Conservation (phyloP, 805 yeast species). For the Candida khao-thaluensis region DNA sequence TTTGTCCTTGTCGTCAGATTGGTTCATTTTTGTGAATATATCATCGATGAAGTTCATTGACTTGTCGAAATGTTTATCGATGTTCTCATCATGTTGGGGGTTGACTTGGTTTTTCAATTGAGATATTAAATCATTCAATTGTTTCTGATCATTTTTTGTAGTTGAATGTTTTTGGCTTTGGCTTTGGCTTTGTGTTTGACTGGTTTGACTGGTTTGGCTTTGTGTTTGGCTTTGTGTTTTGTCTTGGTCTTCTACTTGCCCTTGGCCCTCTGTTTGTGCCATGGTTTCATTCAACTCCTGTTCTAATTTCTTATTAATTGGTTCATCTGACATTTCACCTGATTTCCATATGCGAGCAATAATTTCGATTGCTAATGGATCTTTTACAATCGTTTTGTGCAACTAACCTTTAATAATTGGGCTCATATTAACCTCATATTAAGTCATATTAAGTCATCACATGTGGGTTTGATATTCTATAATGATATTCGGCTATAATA, state of each 20-base stretch:
- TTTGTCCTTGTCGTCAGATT: slow-evolving; percentile 30
- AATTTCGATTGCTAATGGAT: background rate
- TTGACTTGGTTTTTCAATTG: slow-evolving; percentile 21
- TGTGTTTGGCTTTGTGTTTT: background rate
- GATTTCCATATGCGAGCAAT: background rate
- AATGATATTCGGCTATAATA: no score
- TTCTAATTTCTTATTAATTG: slow-evolving; percentile 3
- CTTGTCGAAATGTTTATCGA: slow-evolving; percentile 26
- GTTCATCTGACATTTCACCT: slow-evolving; percentile 1
- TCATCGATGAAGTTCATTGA: slow-evolving; percentile 27
- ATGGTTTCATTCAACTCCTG: slow-evolving; percentile 1
- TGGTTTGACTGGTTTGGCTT: no score
- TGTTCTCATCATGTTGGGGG: slow-evolving; percentile 27
- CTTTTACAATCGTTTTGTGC: no score
- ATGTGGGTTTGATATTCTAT: no score
- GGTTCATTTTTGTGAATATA: slow-evolving; percentile 28
- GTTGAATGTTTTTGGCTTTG: no score
- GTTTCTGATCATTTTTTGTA: slow-evolving; percentile 3
- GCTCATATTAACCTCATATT: no score
- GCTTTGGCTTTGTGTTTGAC: no score
- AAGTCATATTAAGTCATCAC: no score
- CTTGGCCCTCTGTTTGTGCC: background rate
- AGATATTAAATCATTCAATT: slow-evolving; percentile 7
- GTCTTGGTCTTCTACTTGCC: slow-evolving; percentile 2
- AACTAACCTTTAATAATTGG: no score